These are phyloP conservation scores for Graphilbum fragrans DNA, from an alignment of 2,329 filamentous ascomycete species.

Conservation along the genomic window DNA sequence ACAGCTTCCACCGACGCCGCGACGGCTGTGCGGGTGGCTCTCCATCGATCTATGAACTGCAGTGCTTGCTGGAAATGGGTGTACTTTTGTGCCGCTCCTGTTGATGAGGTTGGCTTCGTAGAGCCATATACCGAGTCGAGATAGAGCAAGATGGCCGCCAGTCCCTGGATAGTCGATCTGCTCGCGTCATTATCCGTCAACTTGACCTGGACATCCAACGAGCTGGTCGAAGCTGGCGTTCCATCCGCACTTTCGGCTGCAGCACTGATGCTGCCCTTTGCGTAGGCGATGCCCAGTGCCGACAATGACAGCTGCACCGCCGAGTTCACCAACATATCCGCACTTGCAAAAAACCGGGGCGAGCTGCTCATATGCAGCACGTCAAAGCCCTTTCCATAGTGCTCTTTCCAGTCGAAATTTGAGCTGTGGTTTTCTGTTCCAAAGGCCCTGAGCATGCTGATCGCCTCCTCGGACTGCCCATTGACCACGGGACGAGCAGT, in stretches of 20 bases:
- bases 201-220: constrained; percentile 21
- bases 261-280: constrained; percentile 28
- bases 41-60: constrained; percentile 24
- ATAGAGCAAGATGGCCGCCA: constrained; percentile 44
- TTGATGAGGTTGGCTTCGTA: constrained; percentile 12
- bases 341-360: constrained; percentile 37
- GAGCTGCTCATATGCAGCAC: constrained; percentile 55
- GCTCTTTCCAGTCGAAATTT: constrained; percentile 60
- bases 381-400: constrained; percentile 75
- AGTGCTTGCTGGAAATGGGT: constrained; percentile 26
- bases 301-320: constrained; percentile 37
- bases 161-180: constrained; percentile 34
- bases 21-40: constrained; percentile 3
- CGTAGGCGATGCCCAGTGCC: constrained; percentile 32
- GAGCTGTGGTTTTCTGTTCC: constrained; percentile 68
- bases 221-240: constrained; percentile 7
- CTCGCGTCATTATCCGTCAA: constrained; percentile 42
- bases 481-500: constrained; percentile 55
- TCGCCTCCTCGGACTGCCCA: constrained; percentile 52
- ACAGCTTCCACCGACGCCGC: not conserved
- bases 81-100: constrained; percentile 18
- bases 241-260: constrained; percentile 12
- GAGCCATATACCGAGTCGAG: constrained; percentile 40
- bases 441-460: constrained; percentile 66
- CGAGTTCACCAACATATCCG: constrained; percentile 33